phyloP scores from a whole-genome alignment of 306 rosid species.

The Casuarina cunninghamiana region DNA sequence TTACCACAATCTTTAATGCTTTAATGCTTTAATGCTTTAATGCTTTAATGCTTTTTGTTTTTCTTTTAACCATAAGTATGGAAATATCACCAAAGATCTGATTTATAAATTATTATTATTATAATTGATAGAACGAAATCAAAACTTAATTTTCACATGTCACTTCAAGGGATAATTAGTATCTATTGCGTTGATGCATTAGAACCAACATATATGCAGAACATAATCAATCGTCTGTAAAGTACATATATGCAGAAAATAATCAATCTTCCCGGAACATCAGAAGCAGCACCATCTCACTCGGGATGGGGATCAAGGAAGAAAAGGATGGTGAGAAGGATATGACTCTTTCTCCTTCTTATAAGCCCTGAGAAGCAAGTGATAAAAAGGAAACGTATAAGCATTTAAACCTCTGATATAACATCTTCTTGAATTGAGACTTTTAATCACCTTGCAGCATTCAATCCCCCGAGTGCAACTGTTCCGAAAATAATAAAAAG shows the following conservation, averaged over 20 bases:
- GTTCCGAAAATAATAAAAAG: slow-evolving; percentile 63
- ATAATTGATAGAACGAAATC: too few species aligned
- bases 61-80: too few species aligned
- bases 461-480: slow-evolving; percentile 61
- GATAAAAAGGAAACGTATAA: slow-evolving; percentile 18
- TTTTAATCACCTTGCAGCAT: slow-evolving; percentile 55
- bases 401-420: neutral
- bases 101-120: too few species aligned
- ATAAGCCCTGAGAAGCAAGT: slow-evolving; percentile 56
- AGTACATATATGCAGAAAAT: neutral
- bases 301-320: slow-evolving; percentile 48
- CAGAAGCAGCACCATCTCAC: neutral
- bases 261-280: neutral
- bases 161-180: too few species aligned
- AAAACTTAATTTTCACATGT: too few species aligned
- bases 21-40: too few species aligned
- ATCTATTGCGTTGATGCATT: too few species aligned
- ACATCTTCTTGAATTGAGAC: neutral
- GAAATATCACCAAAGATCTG: too few species aligned
- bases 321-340: slow-evolving; percentile 87
- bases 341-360: slow-evolving; percentile 61
- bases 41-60: too few species aligned
- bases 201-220: too few species aligned
- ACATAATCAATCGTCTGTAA: neutral
- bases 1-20: too few species aligned